Conservation (phyloP, 2,329 filamentous ascomycete species). For the Arthrobotrys sinensis region DNA sequence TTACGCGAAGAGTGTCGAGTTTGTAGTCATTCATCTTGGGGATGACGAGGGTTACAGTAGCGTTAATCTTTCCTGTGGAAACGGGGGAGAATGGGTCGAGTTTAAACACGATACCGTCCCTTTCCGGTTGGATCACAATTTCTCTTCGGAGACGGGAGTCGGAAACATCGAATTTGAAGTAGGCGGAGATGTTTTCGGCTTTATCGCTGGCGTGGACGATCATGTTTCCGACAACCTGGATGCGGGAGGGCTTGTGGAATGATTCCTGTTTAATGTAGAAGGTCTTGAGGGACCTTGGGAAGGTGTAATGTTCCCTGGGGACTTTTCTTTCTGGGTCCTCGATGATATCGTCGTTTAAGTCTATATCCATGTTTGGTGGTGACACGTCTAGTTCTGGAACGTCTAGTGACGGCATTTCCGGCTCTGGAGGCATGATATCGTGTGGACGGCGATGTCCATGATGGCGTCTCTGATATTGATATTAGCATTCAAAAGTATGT, state of each 20-base stretch:
- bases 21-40: slow-evolving; percentile 33
- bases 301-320: slow-evolving; percentile 43
- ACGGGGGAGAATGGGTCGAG: slow-evolving; percentile 40
- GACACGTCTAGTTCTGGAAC: slow-evolving; percentile 1
- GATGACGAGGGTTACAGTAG: slow-evolving; percentile 46
- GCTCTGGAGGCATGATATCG: not conserved
- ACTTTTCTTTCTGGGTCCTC: not conserved
- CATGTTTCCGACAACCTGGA: slow-evolving; percentile 45
- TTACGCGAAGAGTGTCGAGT: slow-evolving; percentile 24
- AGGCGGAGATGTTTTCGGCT: slow-evolving; percentile 49
- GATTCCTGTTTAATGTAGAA: slow-evolving; percentile 51
- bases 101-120: slow-evolving; percentile 50
- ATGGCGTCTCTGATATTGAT: not conserved
- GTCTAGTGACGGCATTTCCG: slow-evolving; percentile 1
- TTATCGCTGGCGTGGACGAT: slow-evolving; percentile 49
- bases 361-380: slow-evolving; percentile 15
- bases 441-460: slow-evolving; percentile 13
- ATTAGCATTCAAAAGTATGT: not conserved
- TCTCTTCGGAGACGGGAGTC: slow-evolving; percentile 20
- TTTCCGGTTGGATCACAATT: slow-evolving; percentile 18
- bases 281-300: slow-evolving; percentile 27
- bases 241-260: slow-evolving; percentile 37
- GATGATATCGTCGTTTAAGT: slow-evolving; percentile 3
- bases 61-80: slow-evolving; percentile 35
- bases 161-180: slow-evolving; percentile 50